These are phyloP conservation scores for Saturnispora mendoncae DNA, from an alignment of 805 yeast genomes.

Conservation along the genomic window DNA sequence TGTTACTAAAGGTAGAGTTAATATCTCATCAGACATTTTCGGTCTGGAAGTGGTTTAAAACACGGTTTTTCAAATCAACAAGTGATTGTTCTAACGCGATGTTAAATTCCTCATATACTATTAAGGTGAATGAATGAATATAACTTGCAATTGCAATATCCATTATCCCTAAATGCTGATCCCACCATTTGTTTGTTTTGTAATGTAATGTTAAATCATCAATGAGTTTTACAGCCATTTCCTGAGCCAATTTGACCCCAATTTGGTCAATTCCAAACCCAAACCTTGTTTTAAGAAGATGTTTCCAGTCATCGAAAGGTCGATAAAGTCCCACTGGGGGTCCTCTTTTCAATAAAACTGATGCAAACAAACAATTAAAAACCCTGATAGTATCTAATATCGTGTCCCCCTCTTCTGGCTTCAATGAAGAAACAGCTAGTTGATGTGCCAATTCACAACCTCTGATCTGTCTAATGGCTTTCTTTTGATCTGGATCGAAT, in stretches of 20 bases:
- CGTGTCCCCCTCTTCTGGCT: neutral
- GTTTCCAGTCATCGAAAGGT: slow-evolving; percentile 6
- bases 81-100: slow-evolving; percentile 2
- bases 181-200: slow-evolving; percentile 1
- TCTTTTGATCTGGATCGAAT: slow-evolving; percentile 10
- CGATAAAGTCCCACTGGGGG: neutral
- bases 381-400: neutral
- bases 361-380: slow-evolving; percentile 1
- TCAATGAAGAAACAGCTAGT: neutral
- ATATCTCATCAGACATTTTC: neutral
- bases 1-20: slow-evolving; percentile 3
- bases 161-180: neutral
- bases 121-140: neutral
- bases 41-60: slow-evolving; percentile 1
- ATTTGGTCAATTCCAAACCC: neutral
- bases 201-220: slow-evolving; percentile 1
- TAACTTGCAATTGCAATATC: slow-evolving; percentile 5
- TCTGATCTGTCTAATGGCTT: slow-evolving; percentile 4
- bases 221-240: neutral
- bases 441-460: slow-evolving; percentile 6
- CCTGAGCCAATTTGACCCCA: neutral
- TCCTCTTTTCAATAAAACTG: neutral
- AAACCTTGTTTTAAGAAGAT: neutral
- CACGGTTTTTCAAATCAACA: slow-evolving; percentile 4
- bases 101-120: neutral